Evolutionary conservation across 1,284 basidiomycete species (phyloP).

Genomic region (Leucoagaricus sp.): DNA sequence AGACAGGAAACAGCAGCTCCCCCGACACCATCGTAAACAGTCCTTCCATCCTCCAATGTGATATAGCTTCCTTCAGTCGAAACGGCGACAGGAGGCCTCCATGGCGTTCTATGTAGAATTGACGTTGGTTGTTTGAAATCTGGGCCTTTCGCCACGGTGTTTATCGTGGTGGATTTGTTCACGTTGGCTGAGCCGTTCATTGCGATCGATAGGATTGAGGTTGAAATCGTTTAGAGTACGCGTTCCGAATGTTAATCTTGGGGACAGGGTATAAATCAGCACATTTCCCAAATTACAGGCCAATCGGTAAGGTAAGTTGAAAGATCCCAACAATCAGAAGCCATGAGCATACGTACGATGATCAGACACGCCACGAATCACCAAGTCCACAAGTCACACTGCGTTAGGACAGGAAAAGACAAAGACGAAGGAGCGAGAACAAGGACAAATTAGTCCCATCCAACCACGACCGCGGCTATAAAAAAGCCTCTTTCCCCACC

Average conservation of each 20-base stretch:
- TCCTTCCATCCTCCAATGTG: slow-evolving; percentile 64
- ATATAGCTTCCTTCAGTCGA: slow-evolving; percentile 71
- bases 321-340: too few species aligned
- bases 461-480: not conserved
- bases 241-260: not conserved
- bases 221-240: not conserved
- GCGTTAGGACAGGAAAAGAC: too few species aligned
- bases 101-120: slow-evolving; percentile 65
- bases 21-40: slow-evolving; percentile 74
- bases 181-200: not conserved
- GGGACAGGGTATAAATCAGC: too few species aligned
- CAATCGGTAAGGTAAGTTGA: too few species aligned
- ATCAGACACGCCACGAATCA: too few species aligned
- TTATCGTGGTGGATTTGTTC: slow-evolving; percentile 7
- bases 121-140: slow-evolving; percentile 9
- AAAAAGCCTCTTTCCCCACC: not conserved
- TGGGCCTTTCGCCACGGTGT: not conserved
- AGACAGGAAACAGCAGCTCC: slow-evolving; percentile 84
- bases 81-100: slow-evolving; percentile 67
- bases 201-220: not conserved
- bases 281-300: too few species aligned
- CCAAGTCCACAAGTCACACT: too few species aligned
- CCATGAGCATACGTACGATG: too few species aligned
- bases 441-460: not conserved
- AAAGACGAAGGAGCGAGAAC: not conserved